Evolutionary conservation across 768 basidiomycete genomes (phyloP).

Genomic region (Scleroderma bovista): DNA sequence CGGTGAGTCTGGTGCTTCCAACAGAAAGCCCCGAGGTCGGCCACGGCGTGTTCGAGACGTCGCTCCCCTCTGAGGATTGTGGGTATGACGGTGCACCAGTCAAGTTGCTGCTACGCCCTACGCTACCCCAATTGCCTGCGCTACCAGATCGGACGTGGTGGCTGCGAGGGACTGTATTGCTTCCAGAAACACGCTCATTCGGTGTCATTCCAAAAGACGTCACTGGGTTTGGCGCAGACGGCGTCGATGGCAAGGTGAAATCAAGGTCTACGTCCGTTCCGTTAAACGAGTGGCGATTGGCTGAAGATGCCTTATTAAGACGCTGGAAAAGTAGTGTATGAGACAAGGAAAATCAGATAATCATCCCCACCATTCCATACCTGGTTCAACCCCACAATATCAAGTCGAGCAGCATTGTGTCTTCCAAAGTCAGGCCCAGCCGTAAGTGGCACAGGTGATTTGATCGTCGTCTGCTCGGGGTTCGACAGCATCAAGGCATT

Average conservation of each 20-base stretch:
- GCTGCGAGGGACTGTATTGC: conserved; percentile 36
- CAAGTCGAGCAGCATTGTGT: conserved; percentile 62
- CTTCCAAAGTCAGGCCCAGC: conserved; percentile 83
- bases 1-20: conserved; percentile 47
- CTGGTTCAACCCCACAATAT: conserved; percentile 70
- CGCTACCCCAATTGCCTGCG: conserved; percentile 72
- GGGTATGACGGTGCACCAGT: conserved; percentile 46
- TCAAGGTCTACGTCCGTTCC: conserved; percentile 61
- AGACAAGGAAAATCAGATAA: conserved; percentile 5
- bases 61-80: conserved; percentile 46
- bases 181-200: conserved; percentile 34
- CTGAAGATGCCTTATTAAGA: conserved; percentile 42
- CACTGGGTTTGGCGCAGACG: conserved; percentile 40
- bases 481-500: conserved; percentile 46
- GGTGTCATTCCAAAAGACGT: conserved; percentile 32
- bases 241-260: conserved; percentile 52
- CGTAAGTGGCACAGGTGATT: conserved; percentile 77
- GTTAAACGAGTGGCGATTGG: conserved; percentile 66
- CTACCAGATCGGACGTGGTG: conserved; percentile 76
- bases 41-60: conserved; percentile 57
- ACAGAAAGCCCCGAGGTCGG: conserved; percentile 46
- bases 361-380: conserved; percentile 36
- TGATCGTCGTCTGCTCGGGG: conserved; percentile 52
- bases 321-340: conserved; percentile 31
- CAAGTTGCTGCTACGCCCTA: conserved; percentile 50